A percentile compares a stretch with the other conserved stretches of the same genome.
Conservation (phyloP, 2,329 filamentous ascomycete species). For the Claviceps citrina region DNA sequence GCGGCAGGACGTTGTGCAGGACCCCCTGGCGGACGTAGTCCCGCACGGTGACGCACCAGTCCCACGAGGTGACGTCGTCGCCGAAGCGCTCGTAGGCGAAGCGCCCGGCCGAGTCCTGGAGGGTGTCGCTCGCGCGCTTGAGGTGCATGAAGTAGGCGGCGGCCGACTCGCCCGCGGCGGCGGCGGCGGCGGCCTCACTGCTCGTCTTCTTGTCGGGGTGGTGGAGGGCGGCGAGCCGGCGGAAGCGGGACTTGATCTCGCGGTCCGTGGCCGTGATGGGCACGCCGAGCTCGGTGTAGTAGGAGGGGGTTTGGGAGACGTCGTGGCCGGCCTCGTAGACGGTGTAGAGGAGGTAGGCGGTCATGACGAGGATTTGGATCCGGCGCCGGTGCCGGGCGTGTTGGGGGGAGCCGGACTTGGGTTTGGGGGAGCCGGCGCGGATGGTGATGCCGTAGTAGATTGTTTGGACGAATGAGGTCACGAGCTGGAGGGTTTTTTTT, state of each 20-base stretch:
- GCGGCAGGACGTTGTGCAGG: constrained; percentile 40
- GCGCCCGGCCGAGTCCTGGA: constrained; percentile 58
- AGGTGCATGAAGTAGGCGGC: constrained; percentile 58
- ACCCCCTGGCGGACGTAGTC: constrained; percentile 58
- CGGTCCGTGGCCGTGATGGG: constrained; percentile 53
- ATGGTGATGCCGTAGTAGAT: constrained; percentile 81
- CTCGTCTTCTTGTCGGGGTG: constrained; percentile 80
- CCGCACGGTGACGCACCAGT: constrained; percentile 48
- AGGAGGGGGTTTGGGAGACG: constrained; percentile 55
- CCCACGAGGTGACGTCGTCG: constrained; percentile 51
- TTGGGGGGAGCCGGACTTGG: constrained; percentile 50
- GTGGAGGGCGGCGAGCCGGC: constrained; percentile 52
- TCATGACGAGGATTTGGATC: constrained; percentile 71
- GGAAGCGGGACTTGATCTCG: constrained; percentile 71
- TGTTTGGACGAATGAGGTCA: constrained; percentile 60
- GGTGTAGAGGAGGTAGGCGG: constrained; percentile 75
- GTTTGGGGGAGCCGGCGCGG: constrained; percentile 74
- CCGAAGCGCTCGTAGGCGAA: constrained; percentile 89
- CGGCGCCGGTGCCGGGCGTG: constrained; percentile 60
- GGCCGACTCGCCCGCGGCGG: constrained; percentile 20
- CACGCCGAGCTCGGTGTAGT: constrained; percentile 64
- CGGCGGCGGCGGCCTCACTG: constrained; percentile 18
- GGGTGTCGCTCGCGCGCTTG: constrained; percentile 67
- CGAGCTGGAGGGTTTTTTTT: constrained; percentile 64
- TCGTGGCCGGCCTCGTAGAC: constrained; percentile 84